Evolutionary conservation across 2,329 filamentous ascomycete genomes (phyloP).

Genomic region (Diaporthe sp.): DNA sequence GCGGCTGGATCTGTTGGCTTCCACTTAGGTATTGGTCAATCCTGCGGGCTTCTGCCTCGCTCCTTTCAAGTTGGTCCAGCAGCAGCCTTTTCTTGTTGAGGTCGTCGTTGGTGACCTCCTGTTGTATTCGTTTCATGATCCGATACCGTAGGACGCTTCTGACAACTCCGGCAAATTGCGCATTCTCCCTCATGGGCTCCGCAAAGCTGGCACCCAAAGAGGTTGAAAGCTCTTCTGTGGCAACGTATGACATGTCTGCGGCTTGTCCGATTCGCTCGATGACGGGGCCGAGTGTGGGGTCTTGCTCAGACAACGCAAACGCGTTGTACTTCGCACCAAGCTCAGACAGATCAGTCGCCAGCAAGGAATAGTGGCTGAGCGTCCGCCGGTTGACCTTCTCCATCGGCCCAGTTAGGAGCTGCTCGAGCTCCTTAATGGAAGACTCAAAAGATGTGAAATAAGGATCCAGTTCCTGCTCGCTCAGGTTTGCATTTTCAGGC

Average conservation of each 20-base stretch:
- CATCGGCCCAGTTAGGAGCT: constrained; percentile 90
- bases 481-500: constrained; percentile 80
- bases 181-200: constrained; percentile 97
- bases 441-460: constrained; percentile 96
- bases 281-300: constrained; percentile 87
- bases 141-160: constrained; percentile 89
- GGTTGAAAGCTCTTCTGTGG: constrained; percentile 90
- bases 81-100: constrained; percentile 87
- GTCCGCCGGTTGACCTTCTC: constrained; percentile 96
- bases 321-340: constrained; percentile 96
- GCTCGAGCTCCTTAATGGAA: constrained; percentile 91
- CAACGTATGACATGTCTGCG: constrained; percentile 95
- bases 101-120: constrained; percentile 97
- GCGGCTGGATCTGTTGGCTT: constrained; percentile 74
- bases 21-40: constrained; percentile 93
- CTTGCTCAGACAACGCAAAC: constrained; percentile 94
- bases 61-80: constrained; percentile 91
- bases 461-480: constrained; percentile 91
- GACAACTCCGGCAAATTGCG: constrained; percentile 96
- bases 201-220: constrained; percentile 94
- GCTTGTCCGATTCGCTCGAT: constrained; percentile 97
- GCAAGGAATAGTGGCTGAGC: constrained; percentile 84
- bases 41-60: constrained; percentile 91
- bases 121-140: constrained; percentile 93
- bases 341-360: constrained; percentile 91